Percentiles rank a stretch among this genome's conserved stretches.
These are phyloP conservation scores for Quercus bicolor DNA, from an alignment of 306 rosid genomes.

Conservation along the genomic window DNA sequence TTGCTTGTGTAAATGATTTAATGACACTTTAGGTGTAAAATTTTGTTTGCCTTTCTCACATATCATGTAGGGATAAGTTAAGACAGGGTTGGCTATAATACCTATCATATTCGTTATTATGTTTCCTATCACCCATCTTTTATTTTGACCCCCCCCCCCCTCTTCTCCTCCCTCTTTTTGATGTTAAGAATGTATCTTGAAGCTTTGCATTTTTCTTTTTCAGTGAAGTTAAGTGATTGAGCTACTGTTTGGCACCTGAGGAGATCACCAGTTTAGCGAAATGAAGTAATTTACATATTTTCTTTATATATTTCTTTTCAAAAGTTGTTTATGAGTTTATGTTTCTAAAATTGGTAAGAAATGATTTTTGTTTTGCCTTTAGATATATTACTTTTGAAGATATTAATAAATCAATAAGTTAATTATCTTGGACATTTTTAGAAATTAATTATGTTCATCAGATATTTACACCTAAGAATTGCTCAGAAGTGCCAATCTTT, in stretches of 20 bases:
- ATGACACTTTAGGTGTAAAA: not conserved
- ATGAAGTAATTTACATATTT: conserved; percentile 50
- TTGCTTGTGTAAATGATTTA: not conserved
- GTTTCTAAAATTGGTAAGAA: not conserved
- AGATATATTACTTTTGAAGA: not conserved
- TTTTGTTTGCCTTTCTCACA: not conserved
- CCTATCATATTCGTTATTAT: not conserved
- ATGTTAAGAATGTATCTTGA: conserved; percentile 14
- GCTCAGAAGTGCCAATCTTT: not conserved
- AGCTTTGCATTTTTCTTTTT: conserved; percentile 10
- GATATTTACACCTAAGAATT: not conserved
- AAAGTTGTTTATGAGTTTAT: not conserved
- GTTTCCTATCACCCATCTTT: too few relatives aligned
- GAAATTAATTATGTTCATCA: not conserved
- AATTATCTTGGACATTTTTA: not conserved
- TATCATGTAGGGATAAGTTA: not conserved
- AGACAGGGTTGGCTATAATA: not conserved
- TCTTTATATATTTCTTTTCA: not conserved
- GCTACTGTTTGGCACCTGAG: conserved; percentile 28
- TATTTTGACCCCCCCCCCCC: too few relatives aligned
- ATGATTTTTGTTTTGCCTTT: not conserved
- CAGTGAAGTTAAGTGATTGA: conserved; percentile 41
- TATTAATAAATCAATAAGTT: not conserved
- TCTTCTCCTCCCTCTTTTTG: not conserved
- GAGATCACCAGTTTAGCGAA: conserved; percentile 33